Conservation (phyloP, 257 asterid genomes). For the Linderniella brevidens region DNA sequence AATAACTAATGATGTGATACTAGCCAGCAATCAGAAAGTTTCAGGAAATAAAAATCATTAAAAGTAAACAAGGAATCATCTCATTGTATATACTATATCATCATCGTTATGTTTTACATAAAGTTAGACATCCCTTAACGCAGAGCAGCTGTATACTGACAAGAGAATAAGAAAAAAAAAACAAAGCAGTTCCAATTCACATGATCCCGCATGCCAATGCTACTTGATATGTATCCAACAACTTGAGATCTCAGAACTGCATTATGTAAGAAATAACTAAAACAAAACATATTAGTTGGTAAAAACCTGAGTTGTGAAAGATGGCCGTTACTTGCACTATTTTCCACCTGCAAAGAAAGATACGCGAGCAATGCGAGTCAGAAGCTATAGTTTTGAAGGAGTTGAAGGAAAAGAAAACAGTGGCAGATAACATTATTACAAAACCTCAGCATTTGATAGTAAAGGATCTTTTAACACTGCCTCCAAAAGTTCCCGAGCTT, state of each 20-base stretch:
- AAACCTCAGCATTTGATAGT: constrained; percentile 64
- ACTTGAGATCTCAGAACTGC: neutral
- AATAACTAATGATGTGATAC: too few relatives aligned
- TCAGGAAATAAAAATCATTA: too few relatives aligned
- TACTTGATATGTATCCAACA: neutral
- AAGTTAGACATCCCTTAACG: too few relatives aligned
- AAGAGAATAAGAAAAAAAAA: too few relatives aligned
- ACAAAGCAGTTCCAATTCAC: too few relatives aligned
- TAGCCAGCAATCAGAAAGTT: too few relatives aligned
- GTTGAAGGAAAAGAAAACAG: constrained; percentile 8
- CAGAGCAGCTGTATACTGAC: too few relatives aligned
- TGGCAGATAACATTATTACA: constrained; percentile 7
- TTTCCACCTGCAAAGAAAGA: constrained; percentile 48
- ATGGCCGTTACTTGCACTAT: constrained; percentile 64
- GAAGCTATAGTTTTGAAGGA: constrained; percentile 7
- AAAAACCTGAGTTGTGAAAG: constrained; percentile 87
- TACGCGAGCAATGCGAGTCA: constrained; percentile 7
- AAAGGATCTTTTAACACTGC: constrained; percentile 76
- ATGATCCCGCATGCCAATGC: too few relatives aligned
- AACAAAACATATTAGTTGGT: constrained; percentile 9
- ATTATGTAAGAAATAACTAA: constrained; percentile 2
- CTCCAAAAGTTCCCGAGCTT: constrained; percentile 75
- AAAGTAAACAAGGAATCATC: too few relatives aligned
- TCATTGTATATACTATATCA: too few relatives aligned
- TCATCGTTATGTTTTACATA: too few relatives aligned